Evolutionary conservation across 805 yeast species (phyloP), one percentile per base, ranked within the genome.

Genomic region (Naumovozyma dairenensis): DNA sequence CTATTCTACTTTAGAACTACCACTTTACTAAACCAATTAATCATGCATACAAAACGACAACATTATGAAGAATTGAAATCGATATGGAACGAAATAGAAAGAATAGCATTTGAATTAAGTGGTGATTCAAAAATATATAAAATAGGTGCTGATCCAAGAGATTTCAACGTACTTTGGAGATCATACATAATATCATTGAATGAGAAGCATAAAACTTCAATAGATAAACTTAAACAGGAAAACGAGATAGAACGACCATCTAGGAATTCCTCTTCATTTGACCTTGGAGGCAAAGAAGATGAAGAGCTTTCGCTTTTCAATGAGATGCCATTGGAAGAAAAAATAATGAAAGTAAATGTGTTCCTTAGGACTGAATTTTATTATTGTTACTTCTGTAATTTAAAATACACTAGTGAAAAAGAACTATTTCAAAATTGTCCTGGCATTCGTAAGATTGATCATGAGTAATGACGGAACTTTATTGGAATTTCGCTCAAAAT

Each of bases 381-480:
- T 36, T 74, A 65, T 43, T 73, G 80, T 43, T 67, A 54, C 44
- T 73, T 60, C 51, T 73, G 80, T 49, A 77, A 77, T 1, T 45
- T 49, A 3, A 40, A 41, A 21, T 73, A 56, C 43, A 48, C 49
- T 1, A 54, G 51, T 36, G 56, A 52, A 32, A 40, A 44, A 1
- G 76, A 71, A 19, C 40, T 73, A 15, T 54, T 36, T 12, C 43
- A 48, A 12, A 49, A 57, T 33, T 74, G 80, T 45, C 79, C 79
- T 3, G 80, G 80, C 1, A 35, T 49, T 1, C 39, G 43, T 3
- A 70, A 66, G 39, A 62, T 54, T 14, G 72, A 65, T 15, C 79
- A 72, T 42, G 27, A 36, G 22, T 60, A 35, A 38, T 7, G 15
- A 12, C 25, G 10, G 10, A 20, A 20, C 10, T 7, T 20, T 20